These are phyloP conservation scores for Volvox carteri DNA, from an alignment of 163 green algal species.

Conservation along the genomic window DNA sequence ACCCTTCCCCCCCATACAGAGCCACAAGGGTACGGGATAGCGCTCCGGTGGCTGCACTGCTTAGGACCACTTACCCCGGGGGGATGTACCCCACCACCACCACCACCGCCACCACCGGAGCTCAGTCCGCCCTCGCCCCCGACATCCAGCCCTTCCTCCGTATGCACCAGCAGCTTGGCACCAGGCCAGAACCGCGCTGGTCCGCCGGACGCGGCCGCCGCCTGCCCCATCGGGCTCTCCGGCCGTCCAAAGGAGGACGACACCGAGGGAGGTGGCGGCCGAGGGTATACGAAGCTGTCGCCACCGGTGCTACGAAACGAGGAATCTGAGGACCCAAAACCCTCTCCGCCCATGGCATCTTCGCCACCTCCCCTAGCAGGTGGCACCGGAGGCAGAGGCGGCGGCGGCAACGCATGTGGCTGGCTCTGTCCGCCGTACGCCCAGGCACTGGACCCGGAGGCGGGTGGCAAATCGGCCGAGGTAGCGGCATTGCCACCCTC, in stretches of 20 bases:
- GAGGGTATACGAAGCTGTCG: background rate
- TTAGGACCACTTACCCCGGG: constrained; percentile 3
- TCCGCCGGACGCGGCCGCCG: background rate
- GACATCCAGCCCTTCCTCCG: constrained; percentile 19
- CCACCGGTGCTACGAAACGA: too few species aligned
- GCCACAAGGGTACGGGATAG: too few species aligned
- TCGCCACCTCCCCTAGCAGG: too few species aligned
- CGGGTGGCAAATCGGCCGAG: constrained; percentile 29
- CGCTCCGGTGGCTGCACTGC: too few species aligned
- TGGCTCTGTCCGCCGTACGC: constrained; percentile 1
- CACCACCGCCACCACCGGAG: background rate
- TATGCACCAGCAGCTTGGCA: background rate
- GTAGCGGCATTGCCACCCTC: background rate
- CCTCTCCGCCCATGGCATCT: too few species aligned
- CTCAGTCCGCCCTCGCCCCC: background rate
- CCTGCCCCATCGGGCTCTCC: background rate
- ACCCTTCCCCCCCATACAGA: too few species aligned
- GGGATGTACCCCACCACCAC: background rate
- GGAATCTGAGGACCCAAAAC: too few species aligned
- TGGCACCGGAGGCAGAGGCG: too few species aligned
- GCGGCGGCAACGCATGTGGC: background rate
- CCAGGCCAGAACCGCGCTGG: constrained; percentile 5
- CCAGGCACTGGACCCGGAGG: constrained; percentile 42
- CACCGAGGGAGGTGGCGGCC: background rate
- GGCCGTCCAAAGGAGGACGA: background rate